Base-by-base conservation (phyloP, 441 rosid species). In the Metrosideros polymorpha region DNA sequence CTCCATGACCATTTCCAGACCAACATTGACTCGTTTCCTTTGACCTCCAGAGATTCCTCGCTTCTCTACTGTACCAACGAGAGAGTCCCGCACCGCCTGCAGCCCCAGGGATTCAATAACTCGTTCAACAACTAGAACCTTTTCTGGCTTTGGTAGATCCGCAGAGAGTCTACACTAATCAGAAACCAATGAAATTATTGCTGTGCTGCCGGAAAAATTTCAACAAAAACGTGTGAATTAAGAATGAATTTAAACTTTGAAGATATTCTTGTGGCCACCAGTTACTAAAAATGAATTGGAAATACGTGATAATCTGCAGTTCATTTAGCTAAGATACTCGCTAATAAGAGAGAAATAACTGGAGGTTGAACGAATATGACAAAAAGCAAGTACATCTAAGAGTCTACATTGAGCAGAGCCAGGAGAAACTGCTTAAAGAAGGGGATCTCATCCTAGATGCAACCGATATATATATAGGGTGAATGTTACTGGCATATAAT, bases 1-100 rank as follows among this genome's bases (percentile, higher is more conserved):
- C 85, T 98, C 99, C 99, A 98, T 96, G 82, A 98, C 99, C 99
- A 98, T 98, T 91, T 98, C 99, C 87, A 98, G 94, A 85, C 99
- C 99, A 15, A 98, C 99, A 85, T 98, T 98, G 61, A 96, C 99
- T 85, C 99, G 91, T 92, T 98, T 98, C 90, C 96, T 95, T 89
- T 98, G 99, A 75, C 99, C 99, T 84, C 99, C 99, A 49, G 99
- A 98, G 84, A 98, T 98, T 90, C 99, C 99, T 89, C 99, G 91
- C 90, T 94, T 95, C 90, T 95, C 99, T 87, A 97, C 99, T 22
- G 99, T 97, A 87, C 99, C 99, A 63, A 97, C 99, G 15, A 95
- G 91, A 86, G 98, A 95, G 90, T 97, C 97, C 63, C 99, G 90
- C 63, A 95, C 94, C 3, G 90, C 88, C 90, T 97, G 99, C 84